A percentile compares a stretch with the other conserved stretches of the same genome.
Evolutionary conservation across 495 filamentous ascomycete species (phyloP).

Genomic region (Amphirosellinia nigrospora): DNA sequence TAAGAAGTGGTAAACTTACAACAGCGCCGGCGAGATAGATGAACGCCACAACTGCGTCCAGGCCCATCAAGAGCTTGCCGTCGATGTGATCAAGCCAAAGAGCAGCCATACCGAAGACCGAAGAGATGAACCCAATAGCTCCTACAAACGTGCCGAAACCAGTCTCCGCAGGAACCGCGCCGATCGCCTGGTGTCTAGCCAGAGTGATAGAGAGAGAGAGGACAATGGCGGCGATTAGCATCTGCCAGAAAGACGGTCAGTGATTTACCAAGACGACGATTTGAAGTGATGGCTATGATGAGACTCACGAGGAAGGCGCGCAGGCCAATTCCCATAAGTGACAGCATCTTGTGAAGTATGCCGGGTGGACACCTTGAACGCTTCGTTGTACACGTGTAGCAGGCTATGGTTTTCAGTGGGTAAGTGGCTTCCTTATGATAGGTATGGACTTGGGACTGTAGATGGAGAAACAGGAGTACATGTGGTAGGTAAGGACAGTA

Average conservation of each 20-base stretch:
- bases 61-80: conserved; percentile 31
- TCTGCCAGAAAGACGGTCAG: conserved; percentile 28
- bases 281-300: not conserved
- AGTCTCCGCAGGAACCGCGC: conserved; percentile 35
- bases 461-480: not conserved
- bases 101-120: conserved; percentile 35
- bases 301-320: conserved; percentile 18
- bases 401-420: not conserved
- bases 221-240: conserved; percentile 45
- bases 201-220: conserved; percentile 48
- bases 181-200: conserved; percentile 41
- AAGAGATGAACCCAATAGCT: conserved; percentile 38
- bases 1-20: conserved; percentile 7
- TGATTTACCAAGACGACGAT: not conserved
- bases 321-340: not conserved
- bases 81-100: conserved; percentile 32
- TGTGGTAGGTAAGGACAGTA: too few relatives aligned
- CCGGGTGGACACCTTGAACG: too few relatives aligned
- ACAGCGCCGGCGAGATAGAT: conserved; percentile 15
- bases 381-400: not conserved
- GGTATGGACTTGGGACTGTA: not conserved
- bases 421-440: not conserved
- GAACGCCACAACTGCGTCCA: conserved; percentile 35
- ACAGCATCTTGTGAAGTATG: conserved; percentile 13
- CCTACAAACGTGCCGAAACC: conserved; percentile 44